Conservation (phyloP, 192 early-diverging fungal genomes). For the Chytriomyces confervae region DNA sequence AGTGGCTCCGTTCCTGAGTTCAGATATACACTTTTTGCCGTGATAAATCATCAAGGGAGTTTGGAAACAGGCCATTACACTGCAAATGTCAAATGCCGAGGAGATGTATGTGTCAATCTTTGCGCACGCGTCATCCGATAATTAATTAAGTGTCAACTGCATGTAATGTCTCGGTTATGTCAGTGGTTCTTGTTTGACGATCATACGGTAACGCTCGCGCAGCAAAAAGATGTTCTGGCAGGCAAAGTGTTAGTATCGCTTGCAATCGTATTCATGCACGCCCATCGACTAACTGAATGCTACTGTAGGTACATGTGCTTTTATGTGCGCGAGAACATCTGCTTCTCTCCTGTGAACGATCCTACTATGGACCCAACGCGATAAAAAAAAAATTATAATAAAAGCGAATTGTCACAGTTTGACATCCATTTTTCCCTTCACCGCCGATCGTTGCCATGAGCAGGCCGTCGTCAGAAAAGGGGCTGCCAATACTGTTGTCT, state of each 20-base stretch:
- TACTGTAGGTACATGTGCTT: conserved; percentile 86
- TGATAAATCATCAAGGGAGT: conserved; percentile 89
- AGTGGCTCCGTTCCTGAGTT: conserved; percentile 67
- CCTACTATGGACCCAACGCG: not conserved
- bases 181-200: conserved; percentile 94
- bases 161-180: not conserved
- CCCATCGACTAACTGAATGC: not conserved
- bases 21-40: conserved; percentile 86
- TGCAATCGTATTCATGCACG: not conserved
- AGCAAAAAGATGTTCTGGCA: conserved; percentile 77
- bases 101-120: conserved; percentile 57
- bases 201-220: conserved; percentile 71
- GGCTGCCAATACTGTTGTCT: too few species aligned
- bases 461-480: too few species aligned
- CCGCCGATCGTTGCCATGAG: too few species aligned
- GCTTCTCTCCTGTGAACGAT: conserved; percentile 16
- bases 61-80: conserved; percentile 97
- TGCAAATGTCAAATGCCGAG: conserved; percentile 76
- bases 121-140: not conserved
- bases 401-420: too few species aligned
- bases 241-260: conserved; percentile 52
- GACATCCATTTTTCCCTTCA: too few species aligned
- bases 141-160: not conserved
- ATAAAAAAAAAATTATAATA: too few species aligned
- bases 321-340: conserved; percentile 60